Percentiles rank a stretch among this genome's conserved stretches.
Conservation (phyloP, 2,329 filamentous ascomycete species). For the Fusarium falciforme region DNA sequence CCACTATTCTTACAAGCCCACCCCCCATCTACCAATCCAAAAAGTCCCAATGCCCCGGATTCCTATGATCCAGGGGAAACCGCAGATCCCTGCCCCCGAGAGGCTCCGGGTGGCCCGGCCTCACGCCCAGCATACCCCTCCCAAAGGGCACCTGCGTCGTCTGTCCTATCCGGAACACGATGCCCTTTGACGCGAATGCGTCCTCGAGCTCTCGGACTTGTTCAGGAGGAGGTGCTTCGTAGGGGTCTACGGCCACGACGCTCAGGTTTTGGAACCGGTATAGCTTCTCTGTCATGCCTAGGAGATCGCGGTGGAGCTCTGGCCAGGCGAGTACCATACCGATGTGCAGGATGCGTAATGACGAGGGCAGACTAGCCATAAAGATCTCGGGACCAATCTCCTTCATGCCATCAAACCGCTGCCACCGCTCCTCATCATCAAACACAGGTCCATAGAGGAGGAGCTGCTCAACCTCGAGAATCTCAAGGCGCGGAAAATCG, state of each 20-base stretch:
- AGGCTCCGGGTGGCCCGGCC: slow-evolving; percentile 37
- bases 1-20: neutral
- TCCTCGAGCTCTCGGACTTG: slow-evolving; percentile 36
- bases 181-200: slow-evolving; percentile 30
- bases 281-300: slow-evolving; percentile 37
- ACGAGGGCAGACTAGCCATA: slow-evolving; percentile 41
- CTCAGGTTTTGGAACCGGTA: slow-evolving; percentile 37
- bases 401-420: slow-evolving; percentile 30
- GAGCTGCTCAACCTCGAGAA: slow-evolving; percentile 43
- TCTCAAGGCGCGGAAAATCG: slow-evolving; percentile 42
- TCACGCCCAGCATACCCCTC: slow-evolving; percentile 42
- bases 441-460: slow-evolving; percentile 44
- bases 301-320: slow-evolving; percentile 40
- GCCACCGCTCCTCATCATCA: slow-evolving; percentile 32
- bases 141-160: slow-evolving; percentile 42
- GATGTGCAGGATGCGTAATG: slow-evolving; percentile 38
- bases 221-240: slow-evolving; percentile 29
- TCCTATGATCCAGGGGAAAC: slow-evolving; percentile 34
- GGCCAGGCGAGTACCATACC: slow-evolving; percentile 45
- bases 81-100: slow-evolving; percentile 27
- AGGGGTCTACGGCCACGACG: slow-evolving; percentile 42
- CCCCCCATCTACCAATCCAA: slow-evolving; percentile 13
- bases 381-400: slow-evolving; percentile 39
- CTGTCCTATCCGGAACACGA: slow-evolving; percentile 35
- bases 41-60: slow-evolving; percentile 25